Percentiles rank a stretch among this genome's conserved stretches.
Evolutionary conservation across 305 asterid species (phyloP).

Genomic region (Caryopteris hybrid): DNA sequence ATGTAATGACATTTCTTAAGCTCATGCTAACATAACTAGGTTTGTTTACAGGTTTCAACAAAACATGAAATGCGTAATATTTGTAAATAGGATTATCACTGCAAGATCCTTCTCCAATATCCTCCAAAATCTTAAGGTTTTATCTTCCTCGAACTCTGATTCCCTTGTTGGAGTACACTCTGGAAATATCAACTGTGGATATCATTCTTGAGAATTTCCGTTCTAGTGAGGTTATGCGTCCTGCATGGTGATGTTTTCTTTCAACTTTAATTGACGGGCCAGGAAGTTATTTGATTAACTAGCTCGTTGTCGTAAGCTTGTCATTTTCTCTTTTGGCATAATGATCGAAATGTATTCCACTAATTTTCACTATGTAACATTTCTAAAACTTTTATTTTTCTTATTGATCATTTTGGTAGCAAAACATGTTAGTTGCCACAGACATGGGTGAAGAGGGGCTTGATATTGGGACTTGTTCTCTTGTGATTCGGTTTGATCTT

Average conservation of each 20-base stretch:
- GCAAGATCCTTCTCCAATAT: conserved; percentile 78
- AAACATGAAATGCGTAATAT: conserved; percentile 84
- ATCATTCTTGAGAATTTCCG: conserved; percentile 82
- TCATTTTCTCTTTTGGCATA: background rate
- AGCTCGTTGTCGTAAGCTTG: conserved; percentile 7
- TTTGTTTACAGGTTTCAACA: conserved; percentile 72
- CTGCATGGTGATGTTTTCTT: conserved; percentile 1
- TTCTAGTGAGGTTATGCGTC: conserved; percentile 78
- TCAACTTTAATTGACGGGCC: background rate
- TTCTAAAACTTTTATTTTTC: background rate
- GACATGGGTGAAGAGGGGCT: conserved; percentile 99
- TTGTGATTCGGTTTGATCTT: conserved; percentile 95
- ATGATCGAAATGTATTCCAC: background rate
- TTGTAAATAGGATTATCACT: conserved; percentile 88
- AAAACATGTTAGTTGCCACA: conserved; percentile 90
- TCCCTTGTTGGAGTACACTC: conserved; percentile 88
- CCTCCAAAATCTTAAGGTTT: conserved; percentile 53
- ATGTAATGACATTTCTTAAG: background rate
- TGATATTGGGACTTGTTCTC: conserved; percentile 98
- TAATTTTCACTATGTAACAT: background rate
- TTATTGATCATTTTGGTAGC: conserved; percentile 44
- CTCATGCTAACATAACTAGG: conserved; percentile 14
- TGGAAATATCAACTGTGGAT: conserved; percentile 55
- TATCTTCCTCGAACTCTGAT: conserved; percentile 80
- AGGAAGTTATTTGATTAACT: background rate